Conservation (phyloP, 345 rosid genomes). For the Raphanus sativus region DNA sequence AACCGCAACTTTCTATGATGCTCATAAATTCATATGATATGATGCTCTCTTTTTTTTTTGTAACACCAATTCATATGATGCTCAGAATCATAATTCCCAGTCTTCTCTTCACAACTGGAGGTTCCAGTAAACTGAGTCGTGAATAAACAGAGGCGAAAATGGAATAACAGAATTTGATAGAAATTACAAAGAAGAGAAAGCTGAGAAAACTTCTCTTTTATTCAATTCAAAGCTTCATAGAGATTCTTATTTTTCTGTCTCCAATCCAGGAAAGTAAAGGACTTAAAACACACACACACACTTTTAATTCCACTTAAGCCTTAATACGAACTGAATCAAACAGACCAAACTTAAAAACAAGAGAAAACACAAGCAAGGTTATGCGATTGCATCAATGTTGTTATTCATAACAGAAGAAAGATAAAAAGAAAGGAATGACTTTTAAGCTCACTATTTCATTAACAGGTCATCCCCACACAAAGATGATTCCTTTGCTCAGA, state of each 20-base stretch:
- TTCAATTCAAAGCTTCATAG: constrained; percentile 19
- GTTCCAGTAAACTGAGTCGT: neutral
- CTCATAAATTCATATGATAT: too few species aligned
- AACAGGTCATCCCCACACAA: constrained; percentile 2
- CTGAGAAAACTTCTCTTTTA: constrained; percentile 8
- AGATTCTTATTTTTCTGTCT: neutral
- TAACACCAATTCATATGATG: too few species aligned
- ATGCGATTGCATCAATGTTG: constrained; percentile 2
- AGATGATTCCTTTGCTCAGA: neutral
- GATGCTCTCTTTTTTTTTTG: too few species aligned
- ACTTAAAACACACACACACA: neutral
- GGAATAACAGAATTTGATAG: neutral
- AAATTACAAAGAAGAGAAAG: neutral
- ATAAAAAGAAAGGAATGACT: neutral
- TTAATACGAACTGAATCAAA: constrained; percentile 12
- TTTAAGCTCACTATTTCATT: constrained; percentile 11
- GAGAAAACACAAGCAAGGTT: neutral
- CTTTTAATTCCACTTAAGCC: neutral
- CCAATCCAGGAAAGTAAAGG: neutral
- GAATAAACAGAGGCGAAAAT: too few species aligned
- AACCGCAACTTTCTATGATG: too few species aligned
- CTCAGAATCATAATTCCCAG: neutral
- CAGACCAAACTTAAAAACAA: neutral
- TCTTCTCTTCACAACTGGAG: neutral
- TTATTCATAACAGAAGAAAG: constrained; percentile 16